Base-by-base conservation (phyloP, 192 early-diverging fungal species). In the Umbelopsis sp. region DNA sequence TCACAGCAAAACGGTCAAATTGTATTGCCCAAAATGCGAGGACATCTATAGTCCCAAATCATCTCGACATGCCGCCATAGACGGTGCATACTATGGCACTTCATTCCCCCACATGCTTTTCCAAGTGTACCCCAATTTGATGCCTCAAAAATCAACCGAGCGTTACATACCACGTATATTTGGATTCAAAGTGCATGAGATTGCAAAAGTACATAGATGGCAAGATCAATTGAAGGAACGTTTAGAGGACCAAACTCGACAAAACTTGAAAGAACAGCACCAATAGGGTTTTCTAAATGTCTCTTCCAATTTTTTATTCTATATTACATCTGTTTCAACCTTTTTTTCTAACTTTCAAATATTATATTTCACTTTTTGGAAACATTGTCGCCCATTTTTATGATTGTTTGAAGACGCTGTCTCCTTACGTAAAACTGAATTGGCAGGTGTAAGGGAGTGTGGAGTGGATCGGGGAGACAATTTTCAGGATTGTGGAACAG, bases 161-260 rank as follows among this genome's bases (percentile, higher is more conserved):
- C 89, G 94, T 50, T 97, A 97, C 74, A 88, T 95, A 46, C 98
- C 98, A n/a, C 88, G 87, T 49, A 98, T 99, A 51, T 99, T 99
- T 88, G 98, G 98, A 9, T 99, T 99, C 85, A 93, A 91, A 69
- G 80, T 99, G 46, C 94, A 99, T 79, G 82, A 85, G 21, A 88
- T 88, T 27, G 94, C 96, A 21, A 88, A 91, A 70, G 92, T 94
- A 71, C 94, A 97, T 72, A 82, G 96, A 73, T 91, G 88, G 85
- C 98, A 97, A 86, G 93, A 98, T 76, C 85, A 89, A 61, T 70
- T 93, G 73, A 84, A 91, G 48, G 91, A 95, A 66, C 64, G 53
- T 21, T 78, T 52, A 47, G 76, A 78, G 46, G 69, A 71, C 27
- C 55, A 61, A 35, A 35, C 33, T 61, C 55, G 55, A 61, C 55